These are phyloP conservation scores for Chytriomyces confervae DNA, from an alignment of 192 early-diverging fungal genomes.

Conservation along the genomic window DNA sequence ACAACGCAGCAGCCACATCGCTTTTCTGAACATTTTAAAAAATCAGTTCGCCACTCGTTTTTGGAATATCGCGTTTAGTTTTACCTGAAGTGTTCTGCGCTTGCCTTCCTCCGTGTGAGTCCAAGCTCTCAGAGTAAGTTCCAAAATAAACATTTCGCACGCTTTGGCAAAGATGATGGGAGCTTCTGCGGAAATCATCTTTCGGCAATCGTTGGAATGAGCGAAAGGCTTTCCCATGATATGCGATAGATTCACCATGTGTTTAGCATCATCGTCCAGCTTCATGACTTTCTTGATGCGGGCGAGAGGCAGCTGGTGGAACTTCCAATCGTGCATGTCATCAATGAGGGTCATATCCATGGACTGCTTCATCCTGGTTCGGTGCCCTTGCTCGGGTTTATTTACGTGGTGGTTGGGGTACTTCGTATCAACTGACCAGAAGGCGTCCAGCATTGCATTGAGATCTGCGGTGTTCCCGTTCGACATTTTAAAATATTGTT, in stretches of 20 bases:
- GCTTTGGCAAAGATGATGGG: conserved; percentile 95
- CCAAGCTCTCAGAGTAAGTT: conserved; percentile 77
- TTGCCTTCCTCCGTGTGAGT: conserved; percentile 97
- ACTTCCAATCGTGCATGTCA: conserved; percentile 84
- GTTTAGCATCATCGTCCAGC: conserved; percentile 93
- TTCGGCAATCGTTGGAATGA: not conserved
- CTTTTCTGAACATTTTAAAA: conserved; percentile 53
- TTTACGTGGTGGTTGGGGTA: not conserved
- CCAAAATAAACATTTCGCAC: conserved; percentile 96
- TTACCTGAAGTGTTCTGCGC: conserved; percentile 84
- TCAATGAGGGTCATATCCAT: conserved; percentile 48
- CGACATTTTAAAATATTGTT: not conserved
- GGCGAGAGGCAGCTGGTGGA: conserved; percentile 88
- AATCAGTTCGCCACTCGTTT: not conserved
- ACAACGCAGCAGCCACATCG: conserved; percentile 87
- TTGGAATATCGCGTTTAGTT: not conserved
- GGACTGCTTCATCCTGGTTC: conserved; percentile 13
- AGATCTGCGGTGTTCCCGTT: not conserved
- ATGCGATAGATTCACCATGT: conserved; percentile 45
- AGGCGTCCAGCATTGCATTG: not conserved
- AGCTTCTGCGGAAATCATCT: conserved; percentile 81
- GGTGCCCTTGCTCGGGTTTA: too few relatives aligned
- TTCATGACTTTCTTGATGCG: conserved; percentile 99
- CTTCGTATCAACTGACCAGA: not conserved
- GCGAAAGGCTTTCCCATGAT: not conserved